These are phyloP conservation scores for Knufia petricola DNA, from an alignment of 2,329 filamentous ascomycete genomes.

Conservation along the genomic window DNA sequence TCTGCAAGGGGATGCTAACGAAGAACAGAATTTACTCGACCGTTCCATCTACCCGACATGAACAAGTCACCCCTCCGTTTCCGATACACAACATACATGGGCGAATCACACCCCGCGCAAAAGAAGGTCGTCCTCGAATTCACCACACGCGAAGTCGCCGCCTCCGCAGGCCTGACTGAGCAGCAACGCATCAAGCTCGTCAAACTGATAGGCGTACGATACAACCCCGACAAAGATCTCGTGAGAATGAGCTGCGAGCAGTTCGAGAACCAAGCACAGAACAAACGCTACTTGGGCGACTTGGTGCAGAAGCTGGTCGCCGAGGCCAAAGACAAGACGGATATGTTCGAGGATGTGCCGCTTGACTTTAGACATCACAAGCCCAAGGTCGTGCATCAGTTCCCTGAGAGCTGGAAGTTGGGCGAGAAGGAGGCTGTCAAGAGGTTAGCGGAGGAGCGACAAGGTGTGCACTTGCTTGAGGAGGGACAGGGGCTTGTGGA, in stretches of 20 bases:
- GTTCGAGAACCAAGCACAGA: constrained; percentile 82
- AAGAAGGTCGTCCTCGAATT: constrained; percentile 94
- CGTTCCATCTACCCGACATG: constrained; percentile 61
- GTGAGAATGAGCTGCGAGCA: constrained; percentile 87
- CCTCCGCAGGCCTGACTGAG: constrained; percentile 46
- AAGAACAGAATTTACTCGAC: constrained; percentile 64
- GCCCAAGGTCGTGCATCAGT: constrained; percentile 55
- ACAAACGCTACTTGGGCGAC: constrained; percentile 88
- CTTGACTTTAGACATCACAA: constrained; percentile 80
- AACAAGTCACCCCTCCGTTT: constrained; percentile 68
- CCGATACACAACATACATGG: constrained; percentile 94
- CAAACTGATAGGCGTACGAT: constrained; percentile 76
- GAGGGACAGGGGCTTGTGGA: constrained; percentile 35
- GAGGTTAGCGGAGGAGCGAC: constrained; percentile 54
- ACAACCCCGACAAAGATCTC: constrained; percentile 72
- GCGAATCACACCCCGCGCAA: constrained; percentile 81
- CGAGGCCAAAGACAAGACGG: constrained; percentile 65
- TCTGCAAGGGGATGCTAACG: constrained; percentile 12
- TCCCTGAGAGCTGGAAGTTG: constrained; percentile 76
- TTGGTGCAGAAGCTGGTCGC: constrained; percentile 62
- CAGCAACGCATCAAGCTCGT: constrained; percentile 68
- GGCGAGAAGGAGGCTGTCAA: constrained; percentile 53
- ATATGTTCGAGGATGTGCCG: constrained; percentile 81
- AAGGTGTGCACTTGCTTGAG: constrained; percentile 49
- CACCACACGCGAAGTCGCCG: constrained; percentile 56